These are phyloP conservation scores for Phytophthora constricta DNA, from an alignment of 352 stramenopile species.

Conservation along the genomic window DNA sequence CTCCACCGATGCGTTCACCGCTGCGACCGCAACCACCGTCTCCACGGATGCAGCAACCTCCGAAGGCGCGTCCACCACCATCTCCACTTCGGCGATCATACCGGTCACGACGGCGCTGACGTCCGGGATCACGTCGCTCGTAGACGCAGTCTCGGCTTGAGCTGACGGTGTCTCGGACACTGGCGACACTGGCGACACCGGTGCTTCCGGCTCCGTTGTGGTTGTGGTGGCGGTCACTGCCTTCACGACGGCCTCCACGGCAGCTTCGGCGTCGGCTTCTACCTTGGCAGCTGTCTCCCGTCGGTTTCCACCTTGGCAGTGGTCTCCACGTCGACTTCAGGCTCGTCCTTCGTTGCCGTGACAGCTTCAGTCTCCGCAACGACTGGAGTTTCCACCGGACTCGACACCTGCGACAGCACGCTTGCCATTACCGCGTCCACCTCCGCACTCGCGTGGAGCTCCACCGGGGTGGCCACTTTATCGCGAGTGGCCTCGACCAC, in stretches of 20 bases:
- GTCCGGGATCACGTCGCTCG: not conserved
- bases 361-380: not conserved
- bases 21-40: no score
- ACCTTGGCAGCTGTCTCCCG: no score
- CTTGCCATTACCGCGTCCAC: not conserved
- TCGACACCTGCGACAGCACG: not conserved
- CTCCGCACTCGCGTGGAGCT: not conserved
- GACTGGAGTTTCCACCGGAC: not conserved
- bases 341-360: no score
- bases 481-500: not conserved
- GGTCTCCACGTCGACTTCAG: not conserved
- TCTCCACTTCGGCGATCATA: not conserved
- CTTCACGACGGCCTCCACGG: not conserved
- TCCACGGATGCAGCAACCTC: not conserved
- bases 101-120: not conserved
- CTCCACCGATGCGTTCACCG: not conserved
- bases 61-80: not conserved
- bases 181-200: not conserved
- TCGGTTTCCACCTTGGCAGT: no score
- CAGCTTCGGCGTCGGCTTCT: no score
- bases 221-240: not conserved
- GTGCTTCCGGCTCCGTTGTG: not conserved
- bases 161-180: no score
- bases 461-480: not conserved
- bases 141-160: not conserved